Evolutionary conservation across 176 grass and related monocot species (phyloP).

Genomic region (Tuctoria greenei): DNA sequence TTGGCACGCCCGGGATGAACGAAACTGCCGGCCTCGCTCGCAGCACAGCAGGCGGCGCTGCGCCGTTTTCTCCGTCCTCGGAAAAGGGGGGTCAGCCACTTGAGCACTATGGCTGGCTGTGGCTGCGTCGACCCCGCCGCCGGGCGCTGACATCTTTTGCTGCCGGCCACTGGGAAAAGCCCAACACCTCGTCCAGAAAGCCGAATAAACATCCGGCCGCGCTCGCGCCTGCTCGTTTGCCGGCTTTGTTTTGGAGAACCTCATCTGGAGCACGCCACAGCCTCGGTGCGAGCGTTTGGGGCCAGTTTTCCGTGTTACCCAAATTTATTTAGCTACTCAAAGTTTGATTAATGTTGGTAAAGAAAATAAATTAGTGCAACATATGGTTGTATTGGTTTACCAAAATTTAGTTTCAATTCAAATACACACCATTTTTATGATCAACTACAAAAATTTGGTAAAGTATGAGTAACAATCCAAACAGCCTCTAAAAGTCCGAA

Average conservation of each 20-base stretch:
- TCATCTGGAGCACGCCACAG: no score
- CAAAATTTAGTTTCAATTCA: no score
- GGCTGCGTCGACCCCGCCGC: neutral
- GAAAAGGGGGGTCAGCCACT: neutral
- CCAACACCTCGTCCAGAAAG: neutral
- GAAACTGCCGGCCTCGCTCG: neutral
- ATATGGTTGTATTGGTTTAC: no score
- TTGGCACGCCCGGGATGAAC: neutral
- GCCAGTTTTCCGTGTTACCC: no score
- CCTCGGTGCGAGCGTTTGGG: no score
- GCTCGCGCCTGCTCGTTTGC: neutral
- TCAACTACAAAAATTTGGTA: no score
- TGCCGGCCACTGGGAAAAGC: neutral
- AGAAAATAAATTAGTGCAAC: no score
- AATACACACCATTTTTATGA: no score
- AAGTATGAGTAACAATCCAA: no score
- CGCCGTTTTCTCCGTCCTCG: neutral
- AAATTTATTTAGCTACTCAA: no score
- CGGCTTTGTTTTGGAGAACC: neutral
- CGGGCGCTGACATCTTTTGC: neutral
- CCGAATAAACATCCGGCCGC: neutral
- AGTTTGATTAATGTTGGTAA: no score
- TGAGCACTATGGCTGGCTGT: constrained; percentile 4
- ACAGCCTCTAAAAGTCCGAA: no score
- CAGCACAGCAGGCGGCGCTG: neutral